phyloP scores from a whole-genome alignment of 768 basidiomycete species.

The Tricholoma matsutake region DNA sequence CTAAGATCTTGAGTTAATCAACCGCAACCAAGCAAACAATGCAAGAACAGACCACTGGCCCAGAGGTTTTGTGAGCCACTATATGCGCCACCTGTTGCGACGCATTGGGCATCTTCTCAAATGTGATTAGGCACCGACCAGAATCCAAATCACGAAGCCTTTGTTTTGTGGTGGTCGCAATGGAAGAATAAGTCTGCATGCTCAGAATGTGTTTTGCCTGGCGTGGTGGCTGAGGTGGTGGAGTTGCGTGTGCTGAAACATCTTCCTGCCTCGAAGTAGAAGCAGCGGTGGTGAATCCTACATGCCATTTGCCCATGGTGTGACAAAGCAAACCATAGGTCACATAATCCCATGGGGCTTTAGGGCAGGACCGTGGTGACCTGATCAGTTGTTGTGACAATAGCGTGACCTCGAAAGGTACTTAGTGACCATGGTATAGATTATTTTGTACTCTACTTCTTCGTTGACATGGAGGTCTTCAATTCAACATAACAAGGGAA shows the following conservation, averaged over 20 bases:
- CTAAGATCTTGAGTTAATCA: not conserved
- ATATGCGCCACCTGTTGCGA: slow-evolving; percentile 1
- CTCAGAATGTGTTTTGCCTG: not conserved
- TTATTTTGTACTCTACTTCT: too few relatives aligned
- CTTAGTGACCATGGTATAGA: too few relatives aligned
- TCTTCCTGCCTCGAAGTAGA: not conserved
- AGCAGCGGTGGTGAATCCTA: too few relatives aligned
- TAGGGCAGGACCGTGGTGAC: too few relatives aligned
- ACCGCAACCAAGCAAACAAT: not conserved
- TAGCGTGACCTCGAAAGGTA: too few relatives aligned
- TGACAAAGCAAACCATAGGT: too few relatives aligned
- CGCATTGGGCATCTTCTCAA: slow-evolving; percentile 1
- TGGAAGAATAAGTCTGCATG: not conserved
- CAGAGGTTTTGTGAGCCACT: not conserved
- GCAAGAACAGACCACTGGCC: not conserved
- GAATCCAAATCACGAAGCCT: not conserved
- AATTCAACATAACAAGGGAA: too few relatives aligned
- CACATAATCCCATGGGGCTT: too few relatives aligned
- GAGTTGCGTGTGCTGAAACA: not conserved
- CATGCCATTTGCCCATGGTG: too few relatives aligned
- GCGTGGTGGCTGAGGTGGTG: not conserved
- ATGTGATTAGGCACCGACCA: not conserved
- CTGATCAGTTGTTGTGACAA: too few relatives aligned
- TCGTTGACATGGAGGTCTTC: too few relatives aligned
- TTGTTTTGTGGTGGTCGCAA: not conserved